These are phyloP conservation scores for Plantago lanceolata DNA, from an alignment of 305 asterid species.

Conservation along the genomic window DNA sequence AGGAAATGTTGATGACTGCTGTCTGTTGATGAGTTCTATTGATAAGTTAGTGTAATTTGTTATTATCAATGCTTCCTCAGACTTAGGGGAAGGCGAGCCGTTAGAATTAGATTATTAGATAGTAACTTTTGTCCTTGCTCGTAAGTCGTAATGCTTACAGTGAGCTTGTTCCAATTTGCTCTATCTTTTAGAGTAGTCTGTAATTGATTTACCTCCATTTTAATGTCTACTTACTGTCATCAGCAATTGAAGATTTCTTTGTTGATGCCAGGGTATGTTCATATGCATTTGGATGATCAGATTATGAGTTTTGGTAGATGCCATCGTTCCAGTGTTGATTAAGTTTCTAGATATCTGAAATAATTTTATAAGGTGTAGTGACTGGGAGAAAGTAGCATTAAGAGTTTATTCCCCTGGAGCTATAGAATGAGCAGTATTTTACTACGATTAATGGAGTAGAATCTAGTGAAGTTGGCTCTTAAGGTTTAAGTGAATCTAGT, in stretches of 20 bases:
- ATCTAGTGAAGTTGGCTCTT: too few relatives aligned
- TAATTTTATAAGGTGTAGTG: not conserved
- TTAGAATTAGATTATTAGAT: too few relatives aligned
- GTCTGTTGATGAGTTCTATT: not conserved
- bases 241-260: too few relatives aligned
- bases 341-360: not conserved
- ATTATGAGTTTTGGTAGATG: not conserved
- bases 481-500: too few relatives aligned
- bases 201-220: not conserved
- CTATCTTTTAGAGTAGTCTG: not conserved
- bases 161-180: too few relatives aligned
- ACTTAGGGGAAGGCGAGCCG: too few relatives aligned
- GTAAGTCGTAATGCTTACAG: too few relatives aligned
- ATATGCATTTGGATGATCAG: too few relatives aligned
- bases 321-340: not conserved
- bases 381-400: not conserved
- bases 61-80: too few relatives aligned
- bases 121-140: too few relatives aligned
- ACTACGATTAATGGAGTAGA: not conserved
- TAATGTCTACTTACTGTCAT: not conserved
- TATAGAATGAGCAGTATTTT: not conserved
- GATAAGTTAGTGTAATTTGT: not conserved
- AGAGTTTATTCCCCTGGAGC: constrained; percentile 2
- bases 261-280: too few relatives aligned
- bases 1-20: not conserved